Evolutionary conservation across 177 flowering plant genomes (phyloP).

Genomic region (Vitis hybrid): DNA sequence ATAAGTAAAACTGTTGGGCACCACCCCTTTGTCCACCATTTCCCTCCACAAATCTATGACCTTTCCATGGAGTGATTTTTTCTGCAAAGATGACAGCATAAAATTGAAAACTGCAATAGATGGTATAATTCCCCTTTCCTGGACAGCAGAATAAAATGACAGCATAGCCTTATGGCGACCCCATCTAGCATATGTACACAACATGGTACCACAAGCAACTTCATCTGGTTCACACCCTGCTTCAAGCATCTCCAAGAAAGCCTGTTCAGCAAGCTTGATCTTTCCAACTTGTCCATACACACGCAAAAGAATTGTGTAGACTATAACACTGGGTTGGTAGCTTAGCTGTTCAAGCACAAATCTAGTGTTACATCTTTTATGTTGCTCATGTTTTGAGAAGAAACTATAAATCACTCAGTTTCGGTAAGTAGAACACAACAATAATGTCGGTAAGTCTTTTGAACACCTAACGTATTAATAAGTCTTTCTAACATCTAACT

Average conservation of each 20-base stretch:
- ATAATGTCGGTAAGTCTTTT: neutral
- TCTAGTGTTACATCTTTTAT: constrained; percentile 31
- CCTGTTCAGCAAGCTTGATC: constrained; percentile 83
- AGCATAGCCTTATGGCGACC: constrained; percentile 86
- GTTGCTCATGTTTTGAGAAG: constrained; percentile 6
- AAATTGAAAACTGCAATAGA: constrained; percentile 80
- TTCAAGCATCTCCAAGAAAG: constrained; percentile 97
- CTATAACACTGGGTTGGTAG: constrained; percentile 79
- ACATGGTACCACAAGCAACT: constrained; percentile 96
- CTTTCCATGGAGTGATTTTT: constrained; percentile 64
- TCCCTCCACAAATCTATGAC: constrained; percentile 68
- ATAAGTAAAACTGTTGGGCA: constrained; percentile 67
- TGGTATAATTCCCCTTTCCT: constrained; percentile 57
- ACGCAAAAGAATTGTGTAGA: constrained; percentile 77
- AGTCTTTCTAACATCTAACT: neutral
- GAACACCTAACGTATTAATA: neutral
- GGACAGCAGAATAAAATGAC: constrained; percentile 76
- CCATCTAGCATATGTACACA: constrained; percentile 98
- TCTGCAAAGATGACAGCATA: constrained; percentile 93
- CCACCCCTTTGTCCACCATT: constrained; percentile 57
- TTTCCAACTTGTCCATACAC: constrained; percentile 90
- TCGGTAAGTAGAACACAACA: neutral
- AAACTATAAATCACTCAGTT: neutral
- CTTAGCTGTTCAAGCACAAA: constrained; percentile 64
- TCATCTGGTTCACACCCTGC: constrained; percentile 95